Evolutionary conservation across 352 stramenopile species (phyloP), one percentile per base, ranked within the genome.

Genomic region (Aphanomyces cochlioides): DNA sequence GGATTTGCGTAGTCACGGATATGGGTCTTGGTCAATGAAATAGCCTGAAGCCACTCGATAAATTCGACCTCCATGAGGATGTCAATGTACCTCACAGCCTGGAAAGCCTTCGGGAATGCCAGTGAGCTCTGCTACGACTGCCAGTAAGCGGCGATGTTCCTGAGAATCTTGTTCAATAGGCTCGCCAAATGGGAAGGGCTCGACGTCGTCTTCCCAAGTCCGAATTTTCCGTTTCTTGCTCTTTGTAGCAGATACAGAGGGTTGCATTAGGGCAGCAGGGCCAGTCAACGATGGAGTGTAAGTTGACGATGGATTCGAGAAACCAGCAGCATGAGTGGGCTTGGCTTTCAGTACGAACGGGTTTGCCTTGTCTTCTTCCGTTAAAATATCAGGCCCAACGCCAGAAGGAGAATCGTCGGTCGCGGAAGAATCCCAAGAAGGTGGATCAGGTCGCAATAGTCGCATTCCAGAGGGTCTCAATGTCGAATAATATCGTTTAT

Each of bases 141-240:
- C 79, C 19, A 66, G 66, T 19, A 92, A 59, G 28, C 78, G 79
- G 28, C 75, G 61, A 56, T 95, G 84, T 56, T 90, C 84, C 28
- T 92, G 81, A 1, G 84, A 92, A n/a, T 75, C 80, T 1, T 76
- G 47, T 43, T 82, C 70, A 50, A 95, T 40, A 28, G 75, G 78
- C 40, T 93, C 81, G 7, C 87, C 87, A 60, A 82, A 89, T 40
- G 76, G 61, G 5, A 95, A 72, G 28, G 84, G 81, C 8, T 80
- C 38, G 4, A 93, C 87, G 10, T 93, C 85, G 50, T 95, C 87
- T 66, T 90, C 77, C 87, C 87, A 95, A 53, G 87, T 90, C 10
- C 87, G 85, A 53, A 95, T 92, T 80, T 95, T 95, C 39, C 87
- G 85, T 38, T 85, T 84, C 74, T 95, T 95, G 0, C 84, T 63